Evolutionary conservation across 306 rosid genomes (phyloP), one percentile per base, ranked within the genome.

Genomic region (Rubus parviflorus): DNA sequence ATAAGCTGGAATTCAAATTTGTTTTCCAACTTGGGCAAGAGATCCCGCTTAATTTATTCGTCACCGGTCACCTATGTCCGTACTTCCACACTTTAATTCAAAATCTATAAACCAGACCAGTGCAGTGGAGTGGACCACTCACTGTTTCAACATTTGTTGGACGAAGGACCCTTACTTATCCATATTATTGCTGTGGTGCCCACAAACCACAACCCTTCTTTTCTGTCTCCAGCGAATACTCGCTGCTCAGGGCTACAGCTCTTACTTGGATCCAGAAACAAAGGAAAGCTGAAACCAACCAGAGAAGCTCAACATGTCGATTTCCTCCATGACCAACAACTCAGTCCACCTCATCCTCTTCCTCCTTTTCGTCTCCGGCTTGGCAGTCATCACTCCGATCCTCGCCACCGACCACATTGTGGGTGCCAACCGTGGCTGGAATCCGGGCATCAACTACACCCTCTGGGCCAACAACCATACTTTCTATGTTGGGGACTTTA

Each of bases 351-450:
- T 74, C 51, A 16, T 75, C 74, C 75, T 83, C 61, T 74, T 65
- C 43, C 19, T 77, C 71, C 68, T 85, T 2, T 83, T 88, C 80
- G 3, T 80, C 74, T 79, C 61, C 72, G 76, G 79, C 72, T 6
- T 75, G 41, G 75, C 80, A 47, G 22, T 84, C 60, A 4, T 82
- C 72, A 60, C 82, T 58, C 82, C 86, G 2, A 77, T 66, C 61
- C 23, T 79, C 41, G 91, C 90, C 60, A 93, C 98, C 0, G 94
- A 93, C 83, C 98, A 93, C 82, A 93, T 93, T 73, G 97, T 93
- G 1, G 97, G 98, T 38, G 96, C 98, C 23, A 93, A 93, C 73
- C 94, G 90, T 38, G 98, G 98, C 67, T 93, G 98, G 97, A 93
- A 93, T 76, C 86, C 97, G n/a, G 85, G 88, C 60, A 45, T 84